Evolutionary conservation across 805 yeast genomes (phyloP).

Genomic region (Metschnikowia kunwiensis): DNA sequence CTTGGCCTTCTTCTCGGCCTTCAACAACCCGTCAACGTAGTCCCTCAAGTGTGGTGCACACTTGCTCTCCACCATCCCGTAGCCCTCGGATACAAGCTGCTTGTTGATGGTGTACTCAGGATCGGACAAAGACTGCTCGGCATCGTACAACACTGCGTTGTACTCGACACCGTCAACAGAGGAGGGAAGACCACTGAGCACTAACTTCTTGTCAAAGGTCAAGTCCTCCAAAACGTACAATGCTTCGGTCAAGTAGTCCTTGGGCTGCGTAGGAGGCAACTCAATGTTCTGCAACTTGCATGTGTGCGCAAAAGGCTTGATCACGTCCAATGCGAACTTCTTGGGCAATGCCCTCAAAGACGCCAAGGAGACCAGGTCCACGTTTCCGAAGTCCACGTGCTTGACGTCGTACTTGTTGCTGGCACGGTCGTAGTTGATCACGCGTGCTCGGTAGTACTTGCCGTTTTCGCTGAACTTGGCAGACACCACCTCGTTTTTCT

Average conservation of each 20-base stretch:
- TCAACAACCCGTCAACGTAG: slow-evolving; percentile 33
- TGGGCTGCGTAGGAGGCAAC: slow-evolving; percentile 55
- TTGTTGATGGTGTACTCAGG: slow-evolving; percentile 58
- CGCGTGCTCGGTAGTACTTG: slow-evolving; percentile 57
- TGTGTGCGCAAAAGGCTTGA: slow-evolving; percentile 56
- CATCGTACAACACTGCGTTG: slow-evolving; percentile 54
- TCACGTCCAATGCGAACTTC: slow-evolving; percentile 38
- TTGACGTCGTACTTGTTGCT: slow-evolving; percentile 47
- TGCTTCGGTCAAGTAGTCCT: slow-evolving; percentile 54
- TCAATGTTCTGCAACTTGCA: slow-evolving; percentile 50
- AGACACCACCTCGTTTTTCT: slow-evolving; percentile 57
- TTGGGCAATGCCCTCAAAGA: slow-evolving; percentile 53
- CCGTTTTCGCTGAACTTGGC: slow-evolving; percentile 51
- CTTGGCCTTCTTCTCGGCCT: slow-evolving; percentile 50
- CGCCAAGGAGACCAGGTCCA: slow-evolving; percentile 42
- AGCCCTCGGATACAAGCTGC: slow-evolving; percentile 56
- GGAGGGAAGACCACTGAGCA: slow-evolving; percentile 48
- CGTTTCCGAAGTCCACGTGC: slow-evolving; percentile 61
- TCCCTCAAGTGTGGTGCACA: slow-evolving; percentile 32
- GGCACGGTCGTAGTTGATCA: slow-evolving; percentile 44
- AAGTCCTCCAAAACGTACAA: slow-evolving; percentile 52
- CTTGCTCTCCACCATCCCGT: slow-evolving; percentile 50
- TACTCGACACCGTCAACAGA: slow-evolving; percentile 43
- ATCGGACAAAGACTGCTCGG: slow-evolving; percentile 50
- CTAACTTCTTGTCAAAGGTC: slow-evolving; percentile 50